phyloP scores from a whole-genome alignment of 495 filamentous ascomycete species.

The Penicillium robsamsonii region DNA sequence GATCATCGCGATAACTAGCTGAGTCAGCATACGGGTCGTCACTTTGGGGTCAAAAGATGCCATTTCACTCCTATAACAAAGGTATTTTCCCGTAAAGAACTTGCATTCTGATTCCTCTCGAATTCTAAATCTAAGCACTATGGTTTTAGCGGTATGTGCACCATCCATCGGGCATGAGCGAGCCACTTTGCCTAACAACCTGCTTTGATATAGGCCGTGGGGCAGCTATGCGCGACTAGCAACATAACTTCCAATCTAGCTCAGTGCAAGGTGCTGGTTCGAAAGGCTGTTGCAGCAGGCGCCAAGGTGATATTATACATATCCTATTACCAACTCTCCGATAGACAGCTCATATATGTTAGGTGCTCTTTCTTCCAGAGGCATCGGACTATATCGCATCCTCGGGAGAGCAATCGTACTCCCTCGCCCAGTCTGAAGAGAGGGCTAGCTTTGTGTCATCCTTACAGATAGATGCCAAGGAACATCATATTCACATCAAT shows the following conservation, averaged over 20 bases:
- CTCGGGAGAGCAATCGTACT: slow-evolving; percentile 61
- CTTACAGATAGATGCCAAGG: slow-evolving; percentile 62
- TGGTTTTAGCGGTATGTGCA: slow-evolving; percentile 41
- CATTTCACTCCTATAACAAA: background rate
- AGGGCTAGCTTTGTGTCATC: slow-evolving; percentile 67
- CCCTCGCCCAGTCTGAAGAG: slow-evolving; percentile 58
- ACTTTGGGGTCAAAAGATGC: slow-evolving; percentile 3
- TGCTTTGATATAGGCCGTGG: slow-evolving; percentile 64
- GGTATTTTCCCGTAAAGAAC: background rate
- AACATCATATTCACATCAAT: slow-evolving; percentile 66
- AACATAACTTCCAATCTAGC: slow-evolving; percentile 74
- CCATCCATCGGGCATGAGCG: background rate
- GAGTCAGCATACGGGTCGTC: slow-evolving; percentile 20
- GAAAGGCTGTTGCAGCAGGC: slow-evolving; percentile 68
- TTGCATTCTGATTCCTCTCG: background rate
- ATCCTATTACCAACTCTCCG: background rate
- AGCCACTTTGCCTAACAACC: background rate
- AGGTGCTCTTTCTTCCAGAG: slow-evolving; percentile 91
- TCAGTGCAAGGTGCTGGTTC: slow-evolving; percentile 69
- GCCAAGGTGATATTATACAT: slow-evolving; percentile 59
- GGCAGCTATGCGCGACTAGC: slow-evolving; percentile 82
- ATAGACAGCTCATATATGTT: slow-evolving; percentile 7
- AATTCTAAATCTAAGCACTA: slow-evolving; percentile 5
- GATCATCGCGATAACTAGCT: slow-evolving; percentile 21
- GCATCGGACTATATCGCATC: slow-evolving; percentile 83